Base-by-base conservation (phyloP, 768 basidiomycete species). In the Suillus ampliporus region DNA sequence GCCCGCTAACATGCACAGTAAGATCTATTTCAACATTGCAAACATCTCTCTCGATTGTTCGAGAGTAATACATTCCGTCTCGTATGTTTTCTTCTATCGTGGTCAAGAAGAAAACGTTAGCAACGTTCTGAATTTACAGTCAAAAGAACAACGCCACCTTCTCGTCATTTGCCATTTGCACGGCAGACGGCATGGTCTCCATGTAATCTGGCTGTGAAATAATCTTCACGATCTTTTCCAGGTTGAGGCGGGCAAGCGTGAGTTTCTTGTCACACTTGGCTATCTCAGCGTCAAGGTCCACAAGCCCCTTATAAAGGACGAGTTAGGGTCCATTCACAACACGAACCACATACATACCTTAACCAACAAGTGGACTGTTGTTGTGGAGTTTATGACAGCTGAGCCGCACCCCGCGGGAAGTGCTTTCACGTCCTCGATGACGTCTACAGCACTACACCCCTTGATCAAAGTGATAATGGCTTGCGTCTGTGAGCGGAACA, bases 191-290 rank as follows among this genome's bases (percentile, higher is more conserved):
- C 7, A 97, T 89, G 56, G 90, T 91, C 34, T 83, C 82, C 69
- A 85, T 85, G 73, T 98, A 97, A 69, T 92, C 90, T 1, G 88
- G 78, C 66, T 91, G 89, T 3, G 84, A 80, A 64, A 89, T 85
- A 19, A 87, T 73, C 75, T 95, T 96, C 63, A 78, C 67, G 41
- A 97, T 78, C 80, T 97, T 98, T 59, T 89, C 86, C 47, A 91
- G 78, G 66, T 86, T 89, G 57, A 91, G 65, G 58, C 82, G 80
- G 2, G 86, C 88, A 11, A 95, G 78, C 43, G 89, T 86, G 3
- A 92, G 83, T 77, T 96, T 97, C 86, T 97, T 98, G 71, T 94
- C 87, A 64, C 90, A 89, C 76, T 96, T 98, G 44, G 84, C 80
- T 50, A 97, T 91, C 77, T 99, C 97, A 2, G 85, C 86, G 51